Evolutionary conservation across 2,329 filamentous ascomycete species (phyloP).

Genomic region (Penicillium sumatraense): DNA sequence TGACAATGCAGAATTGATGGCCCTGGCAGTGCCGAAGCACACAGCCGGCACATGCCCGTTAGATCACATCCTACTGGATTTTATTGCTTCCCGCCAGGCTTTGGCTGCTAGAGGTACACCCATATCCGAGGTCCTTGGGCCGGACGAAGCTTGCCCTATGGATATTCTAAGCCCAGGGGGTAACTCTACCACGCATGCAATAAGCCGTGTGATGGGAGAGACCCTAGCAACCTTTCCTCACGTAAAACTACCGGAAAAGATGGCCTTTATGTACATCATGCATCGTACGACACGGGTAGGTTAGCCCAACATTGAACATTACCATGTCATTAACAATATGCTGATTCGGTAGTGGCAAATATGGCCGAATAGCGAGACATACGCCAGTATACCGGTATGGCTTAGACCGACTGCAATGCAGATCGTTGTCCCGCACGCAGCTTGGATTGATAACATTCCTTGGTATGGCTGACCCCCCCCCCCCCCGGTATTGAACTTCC

Average conservation of each 20-base stretch:
- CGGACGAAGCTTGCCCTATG: background rate
- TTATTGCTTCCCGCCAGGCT: background rate
- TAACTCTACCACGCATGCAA: background rate
- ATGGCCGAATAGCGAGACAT: too few species aligned
- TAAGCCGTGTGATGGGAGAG: background rate
- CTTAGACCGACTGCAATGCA: background rate
- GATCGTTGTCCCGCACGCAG: background rate
- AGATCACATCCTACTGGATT: background rate
- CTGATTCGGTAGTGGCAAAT: too few species aligned
- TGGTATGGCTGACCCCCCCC: background rate
- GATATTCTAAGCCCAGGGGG: background rate
- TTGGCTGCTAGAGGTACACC: background rate
- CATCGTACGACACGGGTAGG: background rate
- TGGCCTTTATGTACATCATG: background rate
- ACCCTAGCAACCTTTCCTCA: background rate
- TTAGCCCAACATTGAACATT: too few species aligned
- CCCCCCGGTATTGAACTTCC: background rate
- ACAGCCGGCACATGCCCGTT: background rate
- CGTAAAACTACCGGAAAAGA: background rate
- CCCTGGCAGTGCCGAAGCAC: background rate
- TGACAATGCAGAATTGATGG: too few species aligned
- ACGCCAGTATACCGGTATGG: background rate
- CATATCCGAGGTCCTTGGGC: background rate
- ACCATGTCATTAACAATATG: background rate
- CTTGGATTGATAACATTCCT: background rate